Evolutionary conservation across 805 yeast genomes (phyloP).

Genomic region (Ogataea pignaliae): DNA sequence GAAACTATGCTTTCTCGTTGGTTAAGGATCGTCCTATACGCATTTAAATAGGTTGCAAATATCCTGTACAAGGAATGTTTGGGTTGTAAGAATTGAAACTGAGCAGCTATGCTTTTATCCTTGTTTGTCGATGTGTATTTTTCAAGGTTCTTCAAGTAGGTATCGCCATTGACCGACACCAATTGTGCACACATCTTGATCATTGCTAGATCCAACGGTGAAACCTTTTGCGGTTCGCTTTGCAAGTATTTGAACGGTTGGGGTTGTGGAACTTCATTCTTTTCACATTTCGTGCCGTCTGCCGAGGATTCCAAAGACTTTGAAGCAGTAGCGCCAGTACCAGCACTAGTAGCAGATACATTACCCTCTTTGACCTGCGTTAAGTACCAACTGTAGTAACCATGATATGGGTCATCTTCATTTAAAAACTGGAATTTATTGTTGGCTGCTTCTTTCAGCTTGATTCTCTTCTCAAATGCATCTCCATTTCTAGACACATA

Average conservation of each 20-base stretch:
- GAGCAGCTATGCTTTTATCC: slow-evolving; percentile 36
- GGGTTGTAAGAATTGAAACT: slow-evolving; percentile 62
- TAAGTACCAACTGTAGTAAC: slow-evolving; percentile 51
- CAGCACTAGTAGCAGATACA: neutral
- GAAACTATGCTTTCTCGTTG: slow-evolving; percentile 18
- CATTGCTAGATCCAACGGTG: slow-evolving; percentile 60
- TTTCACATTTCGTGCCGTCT: neutral
- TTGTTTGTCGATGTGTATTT: slow-evolving; percentile 23
- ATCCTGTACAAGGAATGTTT: slow-evolving; percentile 56
- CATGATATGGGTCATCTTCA: slow-evolving; percentile 48
- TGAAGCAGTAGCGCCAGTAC: too few species aligned
- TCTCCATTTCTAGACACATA: slow-evolving; percentile 68
- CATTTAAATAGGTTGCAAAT: slow-evolving; percentile 47
- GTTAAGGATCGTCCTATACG: slow-evolving; percentile 43
- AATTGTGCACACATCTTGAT: slow-evolving; percentile 70
- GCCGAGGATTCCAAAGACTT: neutral
- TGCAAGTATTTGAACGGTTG: slow-evolving; percentile 25
- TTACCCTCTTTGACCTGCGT: slow-evolving; percentile 28
- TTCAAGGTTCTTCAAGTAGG: slow-evolving; percentile 36
- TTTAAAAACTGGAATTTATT: slow-evolving; percentile 63
- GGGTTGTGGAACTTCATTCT: slow-evolving; percentile 6
- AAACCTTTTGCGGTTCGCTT: slow-evolving; percentile 35
- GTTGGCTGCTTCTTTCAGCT: slow-evolving; percentile 39
- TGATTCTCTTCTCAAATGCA: slow-evolving; percentile 57
- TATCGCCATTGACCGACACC: slow-evolving; percentile 55